phyloP scores from a whole-genome alignment of 441 rosid genomes.

The Pelargonium australe region DNA sequence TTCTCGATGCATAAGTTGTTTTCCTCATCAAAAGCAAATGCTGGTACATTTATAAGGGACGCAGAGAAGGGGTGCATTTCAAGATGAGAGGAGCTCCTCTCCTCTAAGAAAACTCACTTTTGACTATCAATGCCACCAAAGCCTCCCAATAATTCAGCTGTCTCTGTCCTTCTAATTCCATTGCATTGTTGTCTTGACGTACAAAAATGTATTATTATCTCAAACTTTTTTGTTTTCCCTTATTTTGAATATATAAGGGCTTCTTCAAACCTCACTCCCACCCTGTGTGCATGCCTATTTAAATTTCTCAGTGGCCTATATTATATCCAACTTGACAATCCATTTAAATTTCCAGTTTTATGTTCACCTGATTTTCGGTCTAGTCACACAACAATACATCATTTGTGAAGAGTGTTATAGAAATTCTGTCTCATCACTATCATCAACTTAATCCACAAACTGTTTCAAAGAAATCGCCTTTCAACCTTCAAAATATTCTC shows the following conservation, averaged over 20 bases:
- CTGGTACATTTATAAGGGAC: not conserved
- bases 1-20: too few relatives aligned
- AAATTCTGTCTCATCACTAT: not conserved
- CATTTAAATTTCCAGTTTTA: not conserved
- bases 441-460: not conserved
- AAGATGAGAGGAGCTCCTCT: not conserved
- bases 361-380: constrained; percentile 1
- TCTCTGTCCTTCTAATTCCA: not conserved
- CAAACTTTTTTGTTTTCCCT: too few relatives aligned
- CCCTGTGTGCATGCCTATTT: too few relatives aligned
- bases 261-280: too few relatives aligned
- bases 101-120: not conserved
- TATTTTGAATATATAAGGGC: too few relatives aligned
- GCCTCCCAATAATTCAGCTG: not conserved
- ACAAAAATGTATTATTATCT: too few relatives aligned
- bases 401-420: not conserved
- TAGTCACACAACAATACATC: not conserved
- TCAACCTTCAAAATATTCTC: not conserved
- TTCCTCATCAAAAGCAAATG: not conserved
- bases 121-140: too few relatives aligned
- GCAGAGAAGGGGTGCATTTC: not conserved
- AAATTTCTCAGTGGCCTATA: not conserved
- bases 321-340: not conserved
- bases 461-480: not conserved
- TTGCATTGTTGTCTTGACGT: not conserved